Conservation (phyloP, 257 asterid genomes). For the Solanum infundibuliforme region DNA sequence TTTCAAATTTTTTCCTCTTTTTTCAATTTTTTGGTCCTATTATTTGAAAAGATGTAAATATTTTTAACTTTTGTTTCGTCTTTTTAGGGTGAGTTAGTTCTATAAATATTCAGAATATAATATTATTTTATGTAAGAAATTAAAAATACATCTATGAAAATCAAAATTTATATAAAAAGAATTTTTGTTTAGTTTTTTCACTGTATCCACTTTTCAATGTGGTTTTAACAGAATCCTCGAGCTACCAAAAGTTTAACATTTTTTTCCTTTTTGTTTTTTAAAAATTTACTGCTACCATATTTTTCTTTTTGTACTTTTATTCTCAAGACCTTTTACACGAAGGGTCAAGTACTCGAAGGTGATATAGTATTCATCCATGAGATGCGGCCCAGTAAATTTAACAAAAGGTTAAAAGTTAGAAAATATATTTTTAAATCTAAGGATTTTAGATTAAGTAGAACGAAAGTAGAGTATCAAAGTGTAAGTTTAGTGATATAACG, state of each 20-base stretch:
- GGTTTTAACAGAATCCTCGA: not conserved
- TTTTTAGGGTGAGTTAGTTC: not conserved
- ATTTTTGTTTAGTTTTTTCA: not conserved
- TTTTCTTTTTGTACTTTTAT: not conserved
- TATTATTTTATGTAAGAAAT: not conserved
- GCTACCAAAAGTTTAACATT: not conserved
- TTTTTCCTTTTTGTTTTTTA: not conserved
- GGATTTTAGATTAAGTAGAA: not conserved
- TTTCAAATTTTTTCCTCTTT: not conserved
- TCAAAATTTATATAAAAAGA: not conserved
- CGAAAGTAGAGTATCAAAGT: rapidly evolving
- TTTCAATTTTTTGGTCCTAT: not conserved
- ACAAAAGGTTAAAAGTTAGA: not conserved
- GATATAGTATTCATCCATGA: not conserved
- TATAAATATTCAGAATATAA: not conserved
- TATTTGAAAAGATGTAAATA: not conserved
- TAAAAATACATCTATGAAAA: not conserved
- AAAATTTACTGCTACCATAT: not conserved
- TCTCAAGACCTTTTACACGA: not conserved
- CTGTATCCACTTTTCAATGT: not conserved
- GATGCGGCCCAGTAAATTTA: not conserved
- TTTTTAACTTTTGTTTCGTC: not conserved
- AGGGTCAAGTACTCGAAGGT: not conserved
- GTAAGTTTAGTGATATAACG: not conserved
- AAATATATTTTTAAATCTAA: not conserved